Evolutionary conservation across 257 asterid species (phyloP), one percentile per base, ranked within the genome.

Genomic region (Nicotiana attenuata): DNA sequence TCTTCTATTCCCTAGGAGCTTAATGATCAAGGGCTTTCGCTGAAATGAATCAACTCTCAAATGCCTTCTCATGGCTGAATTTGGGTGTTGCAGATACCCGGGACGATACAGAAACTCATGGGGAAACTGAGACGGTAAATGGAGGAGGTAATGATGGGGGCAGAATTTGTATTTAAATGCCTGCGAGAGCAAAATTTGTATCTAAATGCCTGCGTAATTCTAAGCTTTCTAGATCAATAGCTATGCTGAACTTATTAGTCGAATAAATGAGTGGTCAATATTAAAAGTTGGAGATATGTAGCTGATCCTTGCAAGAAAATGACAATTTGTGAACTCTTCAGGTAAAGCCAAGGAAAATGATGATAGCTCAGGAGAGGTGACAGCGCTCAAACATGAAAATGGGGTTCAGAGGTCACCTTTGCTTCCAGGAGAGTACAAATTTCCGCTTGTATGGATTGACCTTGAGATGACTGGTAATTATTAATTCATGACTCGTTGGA

Each of bases 361-460:
- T 19, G 52, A 77, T 59, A 73, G 67, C 84, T 69, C 85, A 55
- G 91, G 81, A 81, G 84, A 85, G 55, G 86, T 56, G 61, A 77
- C 82, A 13, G 31, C 77, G 85, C 64, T 20, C 31, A 63, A 86
- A 69, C 66, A 75, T 41, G 93, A 84, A 80, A 85, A 82, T 10
- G 85, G 67, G 15, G 86, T 26, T 85, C 83, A 88, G 20, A 14
- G 38, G 65, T 29, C 50, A 31, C 91, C 81, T 81, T 67, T 66
- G 38, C 52, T 35, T 75, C 69, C 82, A 17, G 84, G 22, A n/a
- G 89, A 85, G 76, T 94, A 82, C 90, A 92, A 61, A 88, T 85
- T 92, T 91, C 99, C 99, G 65, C 98, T 96, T 59, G 97, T 94
- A 82, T 96, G 98, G 99, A 89, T 96, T 85, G 99, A 94, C 89